These are phyloP conservation scores for Dictyostelium purpureum DNA, from an alignment of 78 protist genomes.

Conservation along the genomic window DNA sequence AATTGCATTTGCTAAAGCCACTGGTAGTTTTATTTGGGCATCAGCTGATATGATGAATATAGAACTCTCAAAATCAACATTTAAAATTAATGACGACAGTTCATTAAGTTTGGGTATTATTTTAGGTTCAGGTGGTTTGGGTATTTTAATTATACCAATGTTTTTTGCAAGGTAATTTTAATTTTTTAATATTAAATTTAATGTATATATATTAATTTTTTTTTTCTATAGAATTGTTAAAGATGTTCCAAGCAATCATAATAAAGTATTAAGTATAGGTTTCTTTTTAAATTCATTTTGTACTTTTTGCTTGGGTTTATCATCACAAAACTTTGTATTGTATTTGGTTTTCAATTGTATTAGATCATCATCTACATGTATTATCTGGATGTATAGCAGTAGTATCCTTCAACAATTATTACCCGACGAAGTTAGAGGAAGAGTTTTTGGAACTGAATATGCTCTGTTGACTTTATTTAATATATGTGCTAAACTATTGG, in stretches of 20 bases:
- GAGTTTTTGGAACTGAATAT: conserved; percentile 56
- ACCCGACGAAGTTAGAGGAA: conserved; percentile 55
- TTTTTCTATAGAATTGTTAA: conserved; percentile 45
- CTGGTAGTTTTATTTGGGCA: conserved; percentile 46
- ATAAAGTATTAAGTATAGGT: conserved; percentile 26
- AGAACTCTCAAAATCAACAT: conserved; percentile 3
- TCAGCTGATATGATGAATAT: conserved; percentile 12
- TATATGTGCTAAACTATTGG: neutral
- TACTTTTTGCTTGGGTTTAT: conserved; percentile 34
- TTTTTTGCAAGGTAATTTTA: no score
- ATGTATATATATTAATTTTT: no score
- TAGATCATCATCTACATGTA: conserved; percentile 56
- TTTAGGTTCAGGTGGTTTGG: conserved; percentile 54
- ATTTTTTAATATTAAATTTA: no score
- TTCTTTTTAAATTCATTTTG: conserved; percentile 35
- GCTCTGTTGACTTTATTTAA: neutral
- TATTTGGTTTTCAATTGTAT: conserved; percentile 47
- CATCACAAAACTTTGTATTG: conserved; percentile 19
- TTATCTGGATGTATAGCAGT: conserved; percentile 50
- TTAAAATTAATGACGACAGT: neutral
- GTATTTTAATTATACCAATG: conserved; percentile 36
- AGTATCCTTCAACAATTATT: conserved; percentile 37
- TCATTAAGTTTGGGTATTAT: conserved; percentile 21
- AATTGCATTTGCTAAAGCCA: conserved; percentile 22
- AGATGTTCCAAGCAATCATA: conserved; percentile 36